Percentiles rank a stretch among this genome's conserved stretches.
Evolutionary conservation across 116 monocot genomes (phyloP).

Genomic region (Posidonia oceanica): DNA sequence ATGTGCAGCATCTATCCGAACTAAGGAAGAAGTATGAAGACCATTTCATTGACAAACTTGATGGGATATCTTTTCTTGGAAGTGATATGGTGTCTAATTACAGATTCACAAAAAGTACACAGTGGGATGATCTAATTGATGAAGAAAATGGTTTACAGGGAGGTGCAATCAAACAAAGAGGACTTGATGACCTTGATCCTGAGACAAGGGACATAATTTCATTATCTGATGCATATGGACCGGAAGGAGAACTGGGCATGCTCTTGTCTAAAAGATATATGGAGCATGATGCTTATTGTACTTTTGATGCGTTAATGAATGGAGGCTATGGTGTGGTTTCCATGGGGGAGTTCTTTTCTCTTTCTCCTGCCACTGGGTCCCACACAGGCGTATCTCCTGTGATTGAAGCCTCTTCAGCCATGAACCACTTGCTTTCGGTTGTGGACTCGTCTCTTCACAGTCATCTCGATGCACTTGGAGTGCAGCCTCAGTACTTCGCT

Average conservation of each 20-base stretch:
- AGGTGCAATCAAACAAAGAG: slow-evolving; percentile 11
- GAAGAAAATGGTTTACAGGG: slow-evolving; percentile 9
- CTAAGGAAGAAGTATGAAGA: slow-evolving; percentile 46
- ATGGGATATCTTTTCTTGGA: slow-evolving; percentile 32
- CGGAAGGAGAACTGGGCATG: slow-evolving; percentile 83
- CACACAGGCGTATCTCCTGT: slow-evolving; percentile 50
- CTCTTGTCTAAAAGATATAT: slow-evolving; percentile 76
- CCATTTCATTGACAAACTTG: slow-evolving; percentile 59
- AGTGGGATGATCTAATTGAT: slow-evolving; percentile 8
- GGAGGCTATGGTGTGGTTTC: slow-evolving; percentile 47
- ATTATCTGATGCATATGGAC: slow-evolving; percentile 70
- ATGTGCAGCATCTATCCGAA: slow-evolving; percentile 46
- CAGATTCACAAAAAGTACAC: slow-evolving; percentile 14
- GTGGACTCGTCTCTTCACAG: slow-evolving; percentile 65
- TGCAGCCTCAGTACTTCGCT: slow-evolving; percentile 84
- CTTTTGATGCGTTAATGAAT: slow-evolving; percentile 80
- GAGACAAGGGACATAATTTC: slow-evolving; percentile 56
- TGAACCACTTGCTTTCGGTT: slow-evolving; percentile 65
- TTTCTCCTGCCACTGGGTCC: slow-evolving; percentile 24
- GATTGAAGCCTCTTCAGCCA: slow-evolving; percentile 71
- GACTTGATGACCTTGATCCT: slow-evolving; percentile 53
- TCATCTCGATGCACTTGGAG: slow-evolving; percentile 64
- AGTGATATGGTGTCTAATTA: slow-evolving; percentile 22
- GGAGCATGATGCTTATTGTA: slow-evolving; percentile 93
- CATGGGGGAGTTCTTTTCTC: slow-evolving; percentile 67